A percentile compares a stretch with the other conserved stretches of the same genome.
Conservation (phyloP, 805 yeast genomes). For the Metschnikowia santaceciliae region DNA sequence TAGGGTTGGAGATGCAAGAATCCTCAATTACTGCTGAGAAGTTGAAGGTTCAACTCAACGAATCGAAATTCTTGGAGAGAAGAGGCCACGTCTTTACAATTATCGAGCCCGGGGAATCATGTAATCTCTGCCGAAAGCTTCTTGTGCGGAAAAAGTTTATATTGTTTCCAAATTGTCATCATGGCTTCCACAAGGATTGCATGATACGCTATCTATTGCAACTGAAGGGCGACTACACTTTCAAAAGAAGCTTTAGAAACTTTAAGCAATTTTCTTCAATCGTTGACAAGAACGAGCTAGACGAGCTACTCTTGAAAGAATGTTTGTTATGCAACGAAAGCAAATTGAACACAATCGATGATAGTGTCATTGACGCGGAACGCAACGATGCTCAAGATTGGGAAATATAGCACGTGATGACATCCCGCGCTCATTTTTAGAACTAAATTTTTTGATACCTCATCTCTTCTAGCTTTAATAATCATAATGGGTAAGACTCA, state of each 20-base stretch:
- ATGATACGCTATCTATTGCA: slow-evolving; percentile 55
- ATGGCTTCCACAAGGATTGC: slow-evolving; percentile 87
- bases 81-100: slow-evolving; percentile 52
- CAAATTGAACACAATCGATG: slow-evolving; percentile 66
- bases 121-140: slow-evolving; percentile 66
- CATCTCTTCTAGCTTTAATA: slow-evolving; percentile 8
- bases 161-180: slow-evolving; percentile 81
- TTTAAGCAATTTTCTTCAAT: slow-evolving; percentile 43
- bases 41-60: slow-evolving; percentile 56
- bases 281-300: slow-evolving; percentile 48
- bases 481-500: slow-evolving; percentile 79
- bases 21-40: slow-evolving; percentile 58
- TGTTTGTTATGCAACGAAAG: slow-evolving; percentile 78
- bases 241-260: slow-evolving; percentile 58
- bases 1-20: slow-evolving; percentile 72
- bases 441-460: slow-evolving; percentile 5
- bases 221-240: slow-evolving; percentile 60
- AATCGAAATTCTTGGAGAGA: slow-evolving; percentile 28
- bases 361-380: slow-evolving; percentile 44
- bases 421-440: slow-evolving; percentile 7
- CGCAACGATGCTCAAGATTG: slow-evolving; percentile 25
- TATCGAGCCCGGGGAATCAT: slow-evolving; percentile 80
- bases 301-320: slow-evolving; percentile 53
- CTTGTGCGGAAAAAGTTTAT: slow-evolving; percentile 69
- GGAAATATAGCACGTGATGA: slow-evolving; percentile 16